phyloP scores from a whole-genome alignment of 1,284 basidiomycete species.

The Vanrija sp. region DNA sequence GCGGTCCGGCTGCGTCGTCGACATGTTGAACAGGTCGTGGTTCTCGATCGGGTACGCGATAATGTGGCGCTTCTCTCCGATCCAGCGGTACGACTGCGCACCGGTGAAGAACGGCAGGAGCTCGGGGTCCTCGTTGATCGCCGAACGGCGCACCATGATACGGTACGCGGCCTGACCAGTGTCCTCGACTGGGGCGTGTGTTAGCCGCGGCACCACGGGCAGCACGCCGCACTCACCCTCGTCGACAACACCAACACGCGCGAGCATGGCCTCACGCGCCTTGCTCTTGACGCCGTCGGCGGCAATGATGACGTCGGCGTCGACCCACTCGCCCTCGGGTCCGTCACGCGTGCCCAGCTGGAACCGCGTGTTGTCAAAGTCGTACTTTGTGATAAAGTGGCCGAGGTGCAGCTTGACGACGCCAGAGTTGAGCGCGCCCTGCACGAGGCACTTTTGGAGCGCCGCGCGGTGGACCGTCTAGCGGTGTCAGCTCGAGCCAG shows the following conservation, averaged over 20 bases:
- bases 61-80: constrained; percentile 45
- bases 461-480: constrained; percentile 42
- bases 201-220: too few species aligned
- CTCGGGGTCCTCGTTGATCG: constrained; percentile 44
- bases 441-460: constrained; percentile 38
- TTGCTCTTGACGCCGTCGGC: constrained; percentile 46
- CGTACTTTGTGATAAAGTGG: constrained; percentile 34
- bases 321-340: constrained; percentile 29
- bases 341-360: constrained; percentile 12
- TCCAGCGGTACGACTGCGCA: constrained; percentile 44
- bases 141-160: constrained; percentile 39
- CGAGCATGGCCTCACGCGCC: constrained; percentile 38
- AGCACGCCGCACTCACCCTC: constrained; percentile 1
- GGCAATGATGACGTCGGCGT: constrained; percentile 44
- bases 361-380: constrained; percentile 40
- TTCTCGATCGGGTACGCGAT: constrained; percentile 47
- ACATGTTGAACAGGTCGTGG: constrained; percentile 45
- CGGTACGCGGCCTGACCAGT: constrained; percentile 50
- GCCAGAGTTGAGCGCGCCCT: constrained; percentile 24
- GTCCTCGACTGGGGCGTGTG: constrained; percentile 31
- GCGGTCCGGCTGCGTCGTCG: constrained; percentile 45
- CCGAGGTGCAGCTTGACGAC: constrained; percentile 36
- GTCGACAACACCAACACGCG: constrained; percentile 38
- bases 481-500: too few species aligned
- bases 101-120: constrained; percentile 42